phyloP scores from a whole-genome alignment of 1,139 yeast genomes.

The Geotrichum candidum region DNA sequence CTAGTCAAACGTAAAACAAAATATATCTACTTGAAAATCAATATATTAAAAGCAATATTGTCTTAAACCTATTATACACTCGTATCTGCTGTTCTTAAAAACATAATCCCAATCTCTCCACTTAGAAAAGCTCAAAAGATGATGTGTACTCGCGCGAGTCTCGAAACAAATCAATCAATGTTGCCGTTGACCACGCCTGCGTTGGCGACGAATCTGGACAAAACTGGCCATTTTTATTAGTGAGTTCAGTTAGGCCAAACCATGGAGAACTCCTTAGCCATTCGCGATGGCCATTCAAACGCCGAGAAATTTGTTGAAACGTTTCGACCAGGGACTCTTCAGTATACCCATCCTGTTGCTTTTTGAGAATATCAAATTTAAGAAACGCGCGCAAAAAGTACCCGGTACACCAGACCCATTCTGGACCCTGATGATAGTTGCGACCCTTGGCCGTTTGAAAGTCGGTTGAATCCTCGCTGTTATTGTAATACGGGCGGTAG shows the following conservation, averaged over 20 bases:
- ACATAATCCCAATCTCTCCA: background rate
- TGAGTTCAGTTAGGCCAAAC: conserved; percentile 91
- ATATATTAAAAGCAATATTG: background rate
- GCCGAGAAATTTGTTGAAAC: conserved; percentile 41
- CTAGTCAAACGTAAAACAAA: too few species aligned
- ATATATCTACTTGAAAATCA: background rate
- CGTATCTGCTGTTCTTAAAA: too few species aligned
- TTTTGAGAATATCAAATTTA: conserved; percentile 45
- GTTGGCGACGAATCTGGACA: conserved; percentile 90
- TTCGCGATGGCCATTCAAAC: conserved; percentile 57
- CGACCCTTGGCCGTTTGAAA: conserved; percentile 93
- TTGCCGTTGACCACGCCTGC: conserved; percentile 93
- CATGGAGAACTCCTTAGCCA: conserved; percentile 75
- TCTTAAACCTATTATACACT: background rate
- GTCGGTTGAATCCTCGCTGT: conserved; percentile 73
- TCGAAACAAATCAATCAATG: conserved; percentile 71
- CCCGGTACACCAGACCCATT: conserved; percentile 94
- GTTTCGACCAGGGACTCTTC: conserved; percentile 28
- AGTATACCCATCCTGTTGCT: conserved; percentile 20
- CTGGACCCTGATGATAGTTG: conserved; percentile 98
- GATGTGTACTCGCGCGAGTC: conserved; percentile 39
- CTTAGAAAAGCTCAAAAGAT: background rate
- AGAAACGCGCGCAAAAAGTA: conserved; percentile 74
- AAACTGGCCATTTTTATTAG: conserved; percentile 76
- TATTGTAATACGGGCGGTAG: conserved; percentile 82